Evolutionary conservation across 768 basidiomycete genomes (phyloP), one percentile per base, ranked within the genome.

Genomic region (Cystofilobasidium capitatum): DNA sequence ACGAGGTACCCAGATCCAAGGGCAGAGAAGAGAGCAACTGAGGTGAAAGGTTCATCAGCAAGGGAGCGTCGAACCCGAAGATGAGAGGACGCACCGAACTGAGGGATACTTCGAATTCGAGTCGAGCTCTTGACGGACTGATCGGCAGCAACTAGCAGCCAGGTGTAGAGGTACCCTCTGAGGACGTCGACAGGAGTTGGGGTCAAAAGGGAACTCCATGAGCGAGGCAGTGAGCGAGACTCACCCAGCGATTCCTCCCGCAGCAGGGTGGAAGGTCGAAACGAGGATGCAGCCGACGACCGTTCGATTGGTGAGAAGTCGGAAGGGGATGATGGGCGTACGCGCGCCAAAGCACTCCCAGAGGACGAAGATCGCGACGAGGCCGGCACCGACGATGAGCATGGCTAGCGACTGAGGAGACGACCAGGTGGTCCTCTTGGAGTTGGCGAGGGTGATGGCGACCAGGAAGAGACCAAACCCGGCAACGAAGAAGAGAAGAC

Each of bases 391-490:
- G 37, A 73, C 63, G 36, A 72, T 68, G 22, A 77, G 66, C 36
- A 73, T 71, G 8, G 72, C 74, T 58, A 77, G 75, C 24, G 13
- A 62, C 71, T 22, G 7, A 63, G 65, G 62, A 42, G 75, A 75
- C 14, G 64, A 69, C 76, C 76, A 77, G 13, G 66, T 65, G 9
- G 72, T 69, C 14, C 70, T 74, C 29, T 71, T 71, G 1, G 71
- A 71, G 65, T 76, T 75, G 37, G 76, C 76, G 35, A 75, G 66
- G 1, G 76, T 77, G 69, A 77, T 71, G 22, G 73, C 75, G 44
- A 74, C 71, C 44, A 77, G 49, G n/a, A 51, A 51, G 58, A 77
- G 69, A n/a, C 75, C 76, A 54, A 73, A 69, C 4, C 74, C 74
- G 31, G 68, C 73, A 7, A 76, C 74, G 49, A 77, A 71, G 51